Evolutionary conservation across 2,329 filamentous ascomycete genomes (phyloP).

Genomic region (Gnomoniopsis sp.): DNA sequence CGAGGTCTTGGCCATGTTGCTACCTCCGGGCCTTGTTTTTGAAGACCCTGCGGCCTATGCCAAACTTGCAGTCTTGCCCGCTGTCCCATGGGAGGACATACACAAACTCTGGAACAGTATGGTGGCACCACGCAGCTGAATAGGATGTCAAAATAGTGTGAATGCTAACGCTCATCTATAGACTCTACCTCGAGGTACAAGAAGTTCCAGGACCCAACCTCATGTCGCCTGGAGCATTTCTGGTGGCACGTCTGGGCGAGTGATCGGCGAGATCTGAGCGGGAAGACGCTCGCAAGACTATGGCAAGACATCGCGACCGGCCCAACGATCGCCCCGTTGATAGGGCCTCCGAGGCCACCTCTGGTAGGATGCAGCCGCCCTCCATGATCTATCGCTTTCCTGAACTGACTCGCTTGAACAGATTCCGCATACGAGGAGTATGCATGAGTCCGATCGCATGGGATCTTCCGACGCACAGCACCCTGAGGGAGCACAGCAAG

Average conservation of each 20-base stretch:
- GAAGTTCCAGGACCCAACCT: constrained; percentile 58
- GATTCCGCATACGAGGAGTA: constrained; percentile 8
- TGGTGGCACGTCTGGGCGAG: constrained; percentile 67
- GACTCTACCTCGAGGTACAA: constrained; percentile 60
- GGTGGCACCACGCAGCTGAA: background rate
- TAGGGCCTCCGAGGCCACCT: constrained; percentile 49
- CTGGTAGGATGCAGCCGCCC: constrained; percentile 47
- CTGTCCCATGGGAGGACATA: constrained; percentile 51
- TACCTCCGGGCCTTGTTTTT: constrained; percentile 56
- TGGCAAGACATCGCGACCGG: constrained; percentile 58
- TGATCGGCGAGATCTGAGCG: constrained; percentile 49
- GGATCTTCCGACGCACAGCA: constrained; percentile 7
- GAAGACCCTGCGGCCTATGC: constrained; percentile 51
- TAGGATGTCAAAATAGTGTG: background rate
- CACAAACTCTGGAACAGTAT: constrained; percentile 57
- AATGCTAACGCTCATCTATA: constrained; percentile 26
- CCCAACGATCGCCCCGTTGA: constrained; percentile 54
- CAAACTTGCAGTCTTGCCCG: constrained; percentile 49
- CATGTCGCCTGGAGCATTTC: constrained; percentile 60
- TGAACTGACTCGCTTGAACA: constrained; percentile 13
- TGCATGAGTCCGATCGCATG: constrained; percentile 17
- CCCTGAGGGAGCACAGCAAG: background rate
- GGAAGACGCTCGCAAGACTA: constrained; percentile 49
- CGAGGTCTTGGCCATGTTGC: constrained; percentile 37
- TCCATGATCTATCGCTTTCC: background rate